phyloP scores from a whole-genome alignment of 305 asterid species.

The Solanum aculeatissimum region DNA sequence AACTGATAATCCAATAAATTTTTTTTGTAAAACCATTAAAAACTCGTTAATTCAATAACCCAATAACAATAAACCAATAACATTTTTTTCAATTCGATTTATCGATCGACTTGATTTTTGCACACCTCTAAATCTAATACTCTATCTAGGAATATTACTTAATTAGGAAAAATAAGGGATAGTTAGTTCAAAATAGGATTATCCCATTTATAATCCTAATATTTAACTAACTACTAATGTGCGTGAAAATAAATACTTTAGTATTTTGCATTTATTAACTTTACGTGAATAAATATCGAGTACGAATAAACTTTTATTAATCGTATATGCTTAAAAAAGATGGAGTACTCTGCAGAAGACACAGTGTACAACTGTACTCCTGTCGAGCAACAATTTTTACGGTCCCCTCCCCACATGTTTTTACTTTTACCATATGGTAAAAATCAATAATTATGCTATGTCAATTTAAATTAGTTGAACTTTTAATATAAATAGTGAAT shows the following conservation, averaged over 20 bases:
- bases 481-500: not conserved
- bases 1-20: too few relatives aligned
- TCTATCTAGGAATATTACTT: not conserved
- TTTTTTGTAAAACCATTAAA: too few relatives aligned
- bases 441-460: not conserved
- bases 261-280: not conserved
- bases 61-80: too few relatives aligned
- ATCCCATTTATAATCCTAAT: not conserved
- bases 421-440: not conserved
- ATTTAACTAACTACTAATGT: not conserved
- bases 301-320: not conserved
- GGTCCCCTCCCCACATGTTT: not conserved
- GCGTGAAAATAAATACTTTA: not conserved
- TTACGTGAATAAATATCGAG: not conserved
- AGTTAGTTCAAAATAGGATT: not conserved
- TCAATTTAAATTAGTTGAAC: not conserved
- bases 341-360: not conserved
- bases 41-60: too few relatives aligned
- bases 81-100: too few relatives aligned
- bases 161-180: not conserved
- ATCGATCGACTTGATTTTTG: too few relatives aligned
- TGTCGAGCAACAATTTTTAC: not conserved
- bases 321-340: not conserved
- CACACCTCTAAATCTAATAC: too few relatives aligned
- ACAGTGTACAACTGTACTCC: not conserved